Base-by-base conservation (phyloP, 2,329 filamentous ascomycete species). In the Talaromyces albobiverticillius region DNA sequence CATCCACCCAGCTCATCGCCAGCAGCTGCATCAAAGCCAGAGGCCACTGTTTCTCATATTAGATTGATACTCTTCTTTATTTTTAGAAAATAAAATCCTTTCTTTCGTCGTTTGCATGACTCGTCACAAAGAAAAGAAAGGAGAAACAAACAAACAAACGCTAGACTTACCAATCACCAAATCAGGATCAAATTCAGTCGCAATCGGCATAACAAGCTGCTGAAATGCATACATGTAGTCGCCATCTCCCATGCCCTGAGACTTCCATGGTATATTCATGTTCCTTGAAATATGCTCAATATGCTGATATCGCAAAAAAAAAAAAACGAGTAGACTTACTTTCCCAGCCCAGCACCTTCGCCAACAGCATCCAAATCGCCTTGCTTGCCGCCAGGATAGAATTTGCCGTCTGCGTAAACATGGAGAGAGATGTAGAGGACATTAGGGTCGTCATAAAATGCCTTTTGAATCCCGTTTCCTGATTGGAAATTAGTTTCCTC, bases 221-320 rank as follows among this genome's bases (percentile, higher is more conserved):
- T 99, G 92, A 64, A 99, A 99, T 1, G 94, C 94, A 46, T 90
- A 93, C 75, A 99, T 84, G 70, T 99, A 99, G 70, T 99, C 94
- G 4, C 90, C 92, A 70, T 99, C 94, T 1, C 91, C 91, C 90
- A 99, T 96, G 0, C 83, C 84, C 59, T 84, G 79, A 2, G 76
- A 78, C 38, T 76, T 87, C 85, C 85, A 88, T 0, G 85, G 85
- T 51, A 88, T 84, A 62, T 88, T 88, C 57, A 88, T 79, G 58
- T 87, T 88, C 58, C 77, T 79, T 53, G 23, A 51, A 13, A 55
- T 48, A 6, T 16, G 34, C 26, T 29, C 26, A 29, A 25, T 16
- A 20, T 4, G n/a, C 34, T 38, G 34, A 2, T 38, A 2, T 3
- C n/a, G n/a, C n/a, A n/a, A n/a, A n/a, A n/a, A n/a, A 8, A 10